Conservation (phyloP, 73 alveolate genomes). For the Chromera velia region DNA sequence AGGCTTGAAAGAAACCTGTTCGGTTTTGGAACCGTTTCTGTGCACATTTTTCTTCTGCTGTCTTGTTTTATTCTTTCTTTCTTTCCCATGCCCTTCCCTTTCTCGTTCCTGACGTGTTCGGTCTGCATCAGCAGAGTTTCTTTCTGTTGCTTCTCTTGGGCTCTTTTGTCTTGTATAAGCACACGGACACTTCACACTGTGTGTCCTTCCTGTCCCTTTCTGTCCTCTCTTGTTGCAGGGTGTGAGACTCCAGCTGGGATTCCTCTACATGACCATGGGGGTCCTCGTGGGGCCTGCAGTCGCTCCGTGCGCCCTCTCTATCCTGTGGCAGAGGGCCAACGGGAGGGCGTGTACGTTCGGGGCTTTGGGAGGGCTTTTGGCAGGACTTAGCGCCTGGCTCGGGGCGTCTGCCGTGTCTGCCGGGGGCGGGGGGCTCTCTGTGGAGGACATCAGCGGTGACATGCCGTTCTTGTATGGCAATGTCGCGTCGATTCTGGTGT, state of each 20-base stretch:
- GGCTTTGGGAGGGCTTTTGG: conserved; percentile 25
- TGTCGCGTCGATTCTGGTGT: background rate
- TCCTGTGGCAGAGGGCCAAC: conserved; percentile 24
- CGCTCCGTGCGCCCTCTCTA: conserved; percentile 11
- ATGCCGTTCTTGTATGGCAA: background rate
- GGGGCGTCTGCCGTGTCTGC: background rate
- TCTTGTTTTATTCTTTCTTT: no score
- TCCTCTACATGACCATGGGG: conserved; percentile 29
- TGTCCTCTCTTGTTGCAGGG: no score
- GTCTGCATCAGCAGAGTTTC: no score
- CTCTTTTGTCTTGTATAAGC: background rate
- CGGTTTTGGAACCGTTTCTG: no score
- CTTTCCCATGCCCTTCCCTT: no score
- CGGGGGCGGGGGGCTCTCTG: background rate
- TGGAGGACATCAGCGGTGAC: background rate
- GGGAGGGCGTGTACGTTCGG: conserved; percentile 10
- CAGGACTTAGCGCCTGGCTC: conserved; percentile 14
- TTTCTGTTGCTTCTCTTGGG: background rate
- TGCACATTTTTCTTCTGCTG: no score
- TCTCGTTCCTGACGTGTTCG: no score
- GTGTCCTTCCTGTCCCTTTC: no score
- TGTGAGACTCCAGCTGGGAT: conserved; percentile 16
- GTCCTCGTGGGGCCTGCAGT: conserved; percentile 31
- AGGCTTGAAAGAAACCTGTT: no score
- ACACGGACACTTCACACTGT: no score